Base-by-base conservation (phyloP, 139 green algal species). In the Tetraselmis chui region DNA sequence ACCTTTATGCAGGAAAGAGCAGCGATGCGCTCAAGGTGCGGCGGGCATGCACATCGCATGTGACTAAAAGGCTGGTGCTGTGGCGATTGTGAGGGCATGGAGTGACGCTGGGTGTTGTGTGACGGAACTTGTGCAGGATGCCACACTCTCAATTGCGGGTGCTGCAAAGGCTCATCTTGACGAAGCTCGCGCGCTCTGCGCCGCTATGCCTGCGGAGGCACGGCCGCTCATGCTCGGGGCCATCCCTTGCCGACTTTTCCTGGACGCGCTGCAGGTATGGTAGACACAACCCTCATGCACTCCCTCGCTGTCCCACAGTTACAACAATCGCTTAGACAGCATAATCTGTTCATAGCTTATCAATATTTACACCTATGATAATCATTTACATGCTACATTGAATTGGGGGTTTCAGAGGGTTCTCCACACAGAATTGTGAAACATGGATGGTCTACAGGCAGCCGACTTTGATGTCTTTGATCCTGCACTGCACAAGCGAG, bases 81-180 rank as follows among this genome's bases (percentile, higher is more conserved):
- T n/a, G n/a, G n/a, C n/a, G n/a, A n/a, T n/a, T n/a, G n/a, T n/a
- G n/a, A n/a, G n/a, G n/a, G n/a, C n/a, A n/a, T n/a, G n/a, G n/a
- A n/a, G n/a, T n/a, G n/a, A n/a, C n/a, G 45, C 45, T 67, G 45
- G 5, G 45, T 67, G 11, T 67, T 67, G 45, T 67, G 11, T 67
- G 45, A n/a, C 45, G 45, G 18, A 67, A 5, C 11, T 5, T 67
- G 45, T 5, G 11, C 45, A 67, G 45, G 45, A 67, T 18, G 45
- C 45, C 18, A 67, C 45, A 75, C 80, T 89, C 45, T 78, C 82
- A 0, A 85, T 96, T 26, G 93, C 91, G 23, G 86, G 81, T 1
- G 79, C 84, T 23, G 91, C 91, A 30, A 92, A 92, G 85, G 83
- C 79, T 24, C 91, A 96, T 79, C 77, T 97, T 76, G 89, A 91